Base-by-base conservation (phyloP, 2,329 filamentous ascomycete species). In the Zarea fungicola region DNA sequence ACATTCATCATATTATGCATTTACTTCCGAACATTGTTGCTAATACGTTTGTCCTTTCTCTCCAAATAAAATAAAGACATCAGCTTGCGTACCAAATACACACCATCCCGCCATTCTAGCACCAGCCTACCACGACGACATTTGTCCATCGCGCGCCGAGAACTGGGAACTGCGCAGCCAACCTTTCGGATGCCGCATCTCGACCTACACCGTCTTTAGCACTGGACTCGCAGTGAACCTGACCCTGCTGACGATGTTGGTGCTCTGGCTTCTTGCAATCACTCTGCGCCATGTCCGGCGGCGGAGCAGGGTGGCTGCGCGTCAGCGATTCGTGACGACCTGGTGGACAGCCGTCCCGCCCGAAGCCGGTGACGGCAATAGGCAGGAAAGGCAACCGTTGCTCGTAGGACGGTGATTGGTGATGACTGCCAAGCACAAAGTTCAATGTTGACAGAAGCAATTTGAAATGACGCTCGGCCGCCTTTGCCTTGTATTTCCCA, bases 21-120 rank as follows among this genome's bases (percentile, higher is more conserved):
- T n/a, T n/a, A n/a, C n/a, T n/a, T n/a, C n/a, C n/a, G n/a, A n/a
- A n/a, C n/a, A n/a, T n/a, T n/a, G n/a, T n/a, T n/a, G n/a, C n/a
- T n/a, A n/a, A n/a, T n/a, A n/a, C n/a, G 26, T 10, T 32, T 16
- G 21, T 21, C 16, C 8, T 16, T 43, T 39, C 52, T 54, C 23
- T 42, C 26, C 26, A 42, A 52, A 9, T 11, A 32, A 29, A n/a
- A 22, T 16, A 32, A 49, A 78, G 76, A 75, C 76, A 5, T 75
- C 71, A 61, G 71, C 73, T 1, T 81, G 78, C 58, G 71, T 80
- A 2, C 77, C 78, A 19, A 80, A 79, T 52, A 62, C 65, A 14
- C 60, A 72, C 49, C 48, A 53, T 1, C 58, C 78, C 9, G 35
- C 74, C 69, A 1, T 57, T 76, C 25, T 81, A 14, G 76, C 76